phyloP scores from a whole-genome alignment of 1,284 basidiomycete genomes.

The Austropuccinia psidii region DNA sequence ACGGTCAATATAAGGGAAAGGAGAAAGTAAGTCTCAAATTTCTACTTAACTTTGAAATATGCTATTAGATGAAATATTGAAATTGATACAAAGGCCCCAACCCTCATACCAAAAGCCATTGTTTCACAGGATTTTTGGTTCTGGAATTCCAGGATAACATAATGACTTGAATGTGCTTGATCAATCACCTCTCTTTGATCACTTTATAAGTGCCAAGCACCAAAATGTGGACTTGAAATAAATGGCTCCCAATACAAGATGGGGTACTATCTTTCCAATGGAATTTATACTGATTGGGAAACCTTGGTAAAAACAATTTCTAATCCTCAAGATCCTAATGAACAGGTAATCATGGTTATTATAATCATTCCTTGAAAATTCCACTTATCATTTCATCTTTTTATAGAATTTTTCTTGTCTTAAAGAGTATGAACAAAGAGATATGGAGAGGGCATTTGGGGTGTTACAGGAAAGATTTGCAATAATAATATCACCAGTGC shows the following conservation, averaged over 20 bases:
- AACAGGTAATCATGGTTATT: no score
- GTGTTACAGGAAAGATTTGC: not conserved
- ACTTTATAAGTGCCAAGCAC: not conserved
- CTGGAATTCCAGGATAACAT: not conserved
- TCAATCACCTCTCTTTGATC: not conserved
- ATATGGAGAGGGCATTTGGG: not conserved
- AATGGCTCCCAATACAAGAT: not conserved
- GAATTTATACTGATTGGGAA: not conserved
- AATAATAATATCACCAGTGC: not conserved
- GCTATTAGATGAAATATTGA: no score
- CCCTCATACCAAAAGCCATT: no score
- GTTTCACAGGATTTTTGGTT: no score
- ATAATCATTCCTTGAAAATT: no score
- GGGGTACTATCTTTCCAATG: not conserved
- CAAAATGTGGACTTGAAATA: not conserved
- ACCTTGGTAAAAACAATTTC: not conserved
- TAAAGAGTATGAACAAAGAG: not conserved
- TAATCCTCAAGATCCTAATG: not conserved
- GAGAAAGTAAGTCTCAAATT: no score
- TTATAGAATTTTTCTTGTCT: not conserved
- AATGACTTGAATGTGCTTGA: not conserved
- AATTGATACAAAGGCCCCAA: no score
- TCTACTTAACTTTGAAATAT: no score
- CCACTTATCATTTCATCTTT: no score
- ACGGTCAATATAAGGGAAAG: not conserved